Conservation (phyloP, 1,284 basidiomycete species). For the Ustilago vetiveriae region DNA sequence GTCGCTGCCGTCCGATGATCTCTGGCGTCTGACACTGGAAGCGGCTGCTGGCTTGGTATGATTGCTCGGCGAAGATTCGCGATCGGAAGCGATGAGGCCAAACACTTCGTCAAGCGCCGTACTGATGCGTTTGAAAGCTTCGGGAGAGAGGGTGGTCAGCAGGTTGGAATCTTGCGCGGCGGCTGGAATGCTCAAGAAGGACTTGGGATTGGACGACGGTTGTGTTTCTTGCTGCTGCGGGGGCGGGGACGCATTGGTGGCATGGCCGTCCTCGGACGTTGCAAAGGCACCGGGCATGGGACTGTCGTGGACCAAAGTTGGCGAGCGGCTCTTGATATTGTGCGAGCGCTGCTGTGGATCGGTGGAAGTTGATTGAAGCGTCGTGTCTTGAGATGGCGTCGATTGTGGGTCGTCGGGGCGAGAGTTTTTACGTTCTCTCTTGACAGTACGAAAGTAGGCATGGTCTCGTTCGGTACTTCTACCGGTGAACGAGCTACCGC, state of each 20-base stretch:
- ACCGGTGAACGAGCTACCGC: conserved; percentile 44
- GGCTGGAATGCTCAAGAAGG: conserved; percentile 9
- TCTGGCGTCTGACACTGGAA: conserved; percentile 2
- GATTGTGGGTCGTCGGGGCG: conserved; percentile 4
- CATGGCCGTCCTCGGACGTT: not conserved
- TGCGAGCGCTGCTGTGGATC: not conserved
- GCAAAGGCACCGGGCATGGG: conserved; percentile 30
- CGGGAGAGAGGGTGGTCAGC: conserved; percentile 50
- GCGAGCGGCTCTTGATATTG: not conserved
- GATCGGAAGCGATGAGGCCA: conserved; percentile 45
- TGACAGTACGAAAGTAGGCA: conserved; percentile 46
- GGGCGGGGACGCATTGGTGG: too few relatives aligned
- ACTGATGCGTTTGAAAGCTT: conserved; percentile 61
- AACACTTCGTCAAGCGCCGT: conserved; percentile 61
- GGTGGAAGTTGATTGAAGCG: not conserved
- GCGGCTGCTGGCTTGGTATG: not conserved
- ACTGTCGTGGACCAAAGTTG: not conserved
- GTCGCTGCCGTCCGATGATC: conserved; percentile 49
- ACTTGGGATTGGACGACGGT: not conserved
- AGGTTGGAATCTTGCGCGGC: conserved; percentile 29
- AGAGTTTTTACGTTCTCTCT: conserved; percentile 27
- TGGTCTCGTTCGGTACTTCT: conserved; percentile 51
- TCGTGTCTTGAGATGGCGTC: conserved; percentile 1
- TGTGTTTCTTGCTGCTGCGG: too few relatives aligned
- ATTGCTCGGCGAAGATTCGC: conserved; percentile 4